Evolutionary conservation across 352 stramenopile species (phyloP).

Genomic region (Thraustochytrium sp.): DNA sequence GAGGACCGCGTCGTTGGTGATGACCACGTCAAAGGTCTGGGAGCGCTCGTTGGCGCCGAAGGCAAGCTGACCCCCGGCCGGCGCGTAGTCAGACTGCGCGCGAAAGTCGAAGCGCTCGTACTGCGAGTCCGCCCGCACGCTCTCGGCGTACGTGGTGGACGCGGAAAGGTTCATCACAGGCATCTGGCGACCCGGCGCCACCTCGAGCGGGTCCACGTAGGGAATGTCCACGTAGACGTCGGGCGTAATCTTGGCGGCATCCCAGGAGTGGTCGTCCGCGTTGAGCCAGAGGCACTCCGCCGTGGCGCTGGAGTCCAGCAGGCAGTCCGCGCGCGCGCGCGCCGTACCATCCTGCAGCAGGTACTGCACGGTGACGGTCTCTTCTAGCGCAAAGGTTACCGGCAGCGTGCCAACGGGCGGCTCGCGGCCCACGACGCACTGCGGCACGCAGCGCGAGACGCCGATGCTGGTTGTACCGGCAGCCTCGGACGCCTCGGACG

Average conservation of each 20-base stretch:
- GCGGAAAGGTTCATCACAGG: not conserved
- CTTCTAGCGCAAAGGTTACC: not conserved
- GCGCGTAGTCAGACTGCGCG: constrained; percentile 10
- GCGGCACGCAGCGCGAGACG: not conserved
- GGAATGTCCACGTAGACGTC: not conserved
- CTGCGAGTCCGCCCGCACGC: not conserved
- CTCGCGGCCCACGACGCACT: not conserved
- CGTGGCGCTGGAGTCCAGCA: not conserved
- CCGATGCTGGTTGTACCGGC: not conserved
- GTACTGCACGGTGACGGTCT: not conserved
- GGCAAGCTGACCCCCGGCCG: not conserved
- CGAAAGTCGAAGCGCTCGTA: constrained; percentile 5
- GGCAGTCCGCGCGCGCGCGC: not conserved
- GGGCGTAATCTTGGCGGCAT: not conserved
- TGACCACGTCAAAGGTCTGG: not conserved
- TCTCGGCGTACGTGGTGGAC: not conserved
- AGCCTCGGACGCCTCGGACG: not conserved
- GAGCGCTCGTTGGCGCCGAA: not conserved
- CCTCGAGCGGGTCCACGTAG: not conserved
- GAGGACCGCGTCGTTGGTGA: constrained; percentile 36
- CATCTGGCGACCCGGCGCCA: not conserved
- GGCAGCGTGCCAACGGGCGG: not conserved
- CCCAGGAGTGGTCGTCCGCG: not conserved
- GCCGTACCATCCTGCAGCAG: constrained; percentile 5
- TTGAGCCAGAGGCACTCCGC: constrained; percentile 20